Evolutionary conservation across 495 filamentous ascomycete genomes (phyloP).

Genomic region (Barbatosphaeria neglecta): DNA sequence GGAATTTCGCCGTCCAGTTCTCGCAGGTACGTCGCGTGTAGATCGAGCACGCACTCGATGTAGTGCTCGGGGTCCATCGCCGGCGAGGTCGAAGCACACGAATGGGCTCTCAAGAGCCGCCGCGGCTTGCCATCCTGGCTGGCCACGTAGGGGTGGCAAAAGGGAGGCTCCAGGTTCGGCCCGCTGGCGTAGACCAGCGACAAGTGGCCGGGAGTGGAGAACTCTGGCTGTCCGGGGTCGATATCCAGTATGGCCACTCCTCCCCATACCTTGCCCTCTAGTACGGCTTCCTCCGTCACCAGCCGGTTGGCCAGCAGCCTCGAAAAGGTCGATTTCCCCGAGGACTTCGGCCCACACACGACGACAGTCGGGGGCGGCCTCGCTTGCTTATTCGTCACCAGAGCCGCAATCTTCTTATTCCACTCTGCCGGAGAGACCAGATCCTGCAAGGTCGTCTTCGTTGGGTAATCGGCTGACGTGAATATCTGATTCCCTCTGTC

Average conservation of each 20-base stretch:
- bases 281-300: conserved; percentile 33
- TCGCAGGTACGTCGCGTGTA: conserved; percentile 52
- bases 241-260: conserved; percentile 61
- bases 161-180: conserved; percentile 63
- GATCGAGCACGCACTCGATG: conserved; percentile 52
- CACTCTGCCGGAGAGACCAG: conserved; percentile 56
- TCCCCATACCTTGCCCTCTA: conserved; percentile 14
- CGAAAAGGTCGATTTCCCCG: conserved; percentile 79
- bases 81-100: conserved; percentile 59
- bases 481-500: conserved; percentile 27
- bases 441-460: conserved; percentile 38
- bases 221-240: conserved; percentile 79
- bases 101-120: conserved; percentile 55
- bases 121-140: conserved; percentile 4
- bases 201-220: conserved; percentile 61
- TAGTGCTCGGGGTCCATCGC: conserved; percentile 63
- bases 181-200: conserved; percentile 54
- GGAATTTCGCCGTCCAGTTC: conserved; percentile 30
- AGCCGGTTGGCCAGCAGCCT: conserved; percentile 65
- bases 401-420: conserved; percentile 36
- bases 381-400: conserved; percentile 28
- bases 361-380: conserved; percentile 37
- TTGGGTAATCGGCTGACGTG: conserved; percentile 32
- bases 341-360: conserved; percentile 68
- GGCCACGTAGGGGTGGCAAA: conserved; percentile 49